Evolutionary conservation across 306 rosid genomes (phyloP), one percentile per base, ranked within the genome.

Genomic region (Vicia villosa): DNA sequence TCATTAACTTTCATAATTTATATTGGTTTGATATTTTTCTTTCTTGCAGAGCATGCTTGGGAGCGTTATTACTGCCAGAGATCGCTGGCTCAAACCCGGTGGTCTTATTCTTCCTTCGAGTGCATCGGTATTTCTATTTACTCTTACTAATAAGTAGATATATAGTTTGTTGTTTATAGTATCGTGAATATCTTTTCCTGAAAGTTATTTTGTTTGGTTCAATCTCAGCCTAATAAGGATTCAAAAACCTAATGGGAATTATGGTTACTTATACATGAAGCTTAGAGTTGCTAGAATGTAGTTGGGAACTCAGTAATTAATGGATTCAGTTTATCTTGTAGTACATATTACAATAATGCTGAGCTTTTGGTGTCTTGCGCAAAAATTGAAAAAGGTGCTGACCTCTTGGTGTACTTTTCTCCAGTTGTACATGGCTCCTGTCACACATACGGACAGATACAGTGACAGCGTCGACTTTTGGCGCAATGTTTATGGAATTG

Each of bases 401-500:
- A 86, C 64, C 60, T 66, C 69, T 58, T 68, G 72, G 16, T 75
- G 41, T 62, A 22, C 79, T 85, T 77, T 40, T 80, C 73, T 74
- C 79, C 91, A 91, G 99, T 76, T 94, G 87, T 91, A 88, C 87
- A 87, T 94, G 83, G 99, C 99, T 54, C 99, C 97, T 45, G 85
- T 94, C 41, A 90, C 99, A 30, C 95, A 94, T 77, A 51, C 81
- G 28, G 98, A 88, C 49, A 83, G 99, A 87, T 91, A 94, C 84
- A 77, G 83, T 85, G 99, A 86, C 45, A 87, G 97, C 72, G 80
- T 91, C 43, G 96, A 94, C 73, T 94, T 94, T 81, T 94, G 99
- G 99, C 99, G 96, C 83, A 88, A 88, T 76, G 97, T 94, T 43
- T 94, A 94, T 83, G 99, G 99, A 79, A 91, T 94, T 82, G 88